Evolutionary conservation across 257 asterid genomes (phyloP).

Genomic region (Nicotiana tabacum): DNA sequence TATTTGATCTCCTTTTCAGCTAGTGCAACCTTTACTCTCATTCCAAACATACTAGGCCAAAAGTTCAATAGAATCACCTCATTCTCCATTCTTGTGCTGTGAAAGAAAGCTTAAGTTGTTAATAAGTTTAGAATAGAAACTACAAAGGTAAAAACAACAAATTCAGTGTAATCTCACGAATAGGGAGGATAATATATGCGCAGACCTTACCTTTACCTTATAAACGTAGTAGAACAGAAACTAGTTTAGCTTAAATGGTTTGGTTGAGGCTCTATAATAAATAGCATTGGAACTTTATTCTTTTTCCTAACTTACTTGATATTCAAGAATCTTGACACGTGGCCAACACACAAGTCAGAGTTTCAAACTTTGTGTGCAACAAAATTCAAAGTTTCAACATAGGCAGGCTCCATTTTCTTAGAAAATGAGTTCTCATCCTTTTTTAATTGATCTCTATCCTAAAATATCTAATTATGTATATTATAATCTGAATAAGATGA

Average conservation of each 20-base stretch:
- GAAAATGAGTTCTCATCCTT: too few species aligned
- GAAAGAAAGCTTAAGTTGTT: not conserved
- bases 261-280: not conserved
- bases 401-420: too few species aligned
- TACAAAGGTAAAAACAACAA: too few species aligned
- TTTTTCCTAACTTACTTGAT: too few species aligned
- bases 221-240: not conserved
- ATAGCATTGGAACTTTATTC: not conserved
- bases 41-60: constrained; percentile 10
- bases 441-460: not conserved
- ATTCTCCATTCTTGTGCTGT: not conserved
- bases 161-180: too few species aligned
- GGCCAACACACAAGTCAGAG: too few species aligned
- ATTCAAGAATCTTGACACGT: too few species aligned
- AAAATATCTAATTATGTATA: not conserved
- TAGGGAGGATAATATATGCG: too few species aligned
- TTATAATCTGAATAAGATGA: not conserved
- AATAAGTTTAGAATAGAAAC: too few species aligned
- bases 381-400: too few species aligned
- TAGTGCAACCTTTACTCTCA: constrained; percentile 4
- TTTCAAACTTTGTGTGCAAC: too few species aligned
- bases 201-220: too few species aligned
- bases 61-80: constrained; percentile 15
- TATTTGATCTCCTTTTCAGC: constrained; percentile 13
- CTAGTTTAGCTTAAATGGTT: not conserved